phyloP scores from a whole-genome alignment of 495 filamentous ascomycete species.

The Penicillium roqueforti region DNA sequence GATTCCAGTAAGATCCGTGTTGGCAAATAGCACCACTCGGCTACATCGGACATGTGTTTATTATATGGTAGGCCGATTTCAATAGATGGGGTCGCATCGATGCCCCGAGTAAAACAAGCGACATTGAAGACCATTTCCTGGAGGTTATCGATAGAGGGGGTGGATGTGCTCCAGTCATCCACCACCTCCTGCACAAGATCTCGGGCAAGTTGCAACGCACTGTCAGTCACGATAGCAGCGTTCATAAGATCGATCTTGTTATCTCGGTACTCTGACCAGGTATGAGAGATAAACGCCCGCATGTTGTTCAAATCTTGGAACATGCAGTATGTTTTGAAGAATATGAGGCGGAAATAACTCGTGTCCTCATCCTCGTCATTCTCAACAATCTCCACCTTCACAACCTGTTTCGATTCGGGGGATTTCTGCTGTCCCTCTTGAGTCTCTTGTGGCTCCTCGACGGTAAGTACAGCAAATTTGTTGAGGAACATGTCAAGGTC shows the following conservation, averaged over 20 bases:
- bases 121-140: conserved; percentile 20
- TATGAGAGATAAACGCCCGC: conserved; percentile 23
- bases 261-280: conserved; percentile 30
- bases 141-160: conserved; percentile 11
- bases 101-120: conserved; percentile 13
- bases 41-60: conserved; percentile 26
- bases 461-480: conserved; percentile 29
- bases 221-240: conserved; percentile 31
- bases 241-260: conserved; percentile 33
- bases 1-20: conserved; percentile 22
- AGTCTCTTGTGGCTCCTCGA: conserved; percentile 30
- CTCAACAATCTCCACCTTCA: conserved; percentile 23
- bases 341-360: conserved; percentile 17
- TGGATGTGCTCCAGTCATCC: conserved; percentile 17
- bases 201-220: conserved; percentile 26
- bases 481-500: conserved; percentile 20
- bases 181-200: conserved; percentile 21
- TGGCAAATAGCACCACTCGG: conserved; percentile 28
- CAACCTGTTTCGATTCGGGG: conserved; percentile 20
- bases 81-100: conserved; percentile 16
- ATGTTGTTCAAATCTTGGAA: conserved; percentile 28
- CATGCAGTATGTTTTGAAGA: conserved; percentile 29
- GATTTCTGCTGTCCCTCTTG: conserved; percentile 7
- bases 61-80: conserved; percentile 33
- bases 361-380: conserved; percentile 23